Conservation (phyloP, 2,329 filamentous ascomycete genomes). For the Blastomyces silverae region DNA sequence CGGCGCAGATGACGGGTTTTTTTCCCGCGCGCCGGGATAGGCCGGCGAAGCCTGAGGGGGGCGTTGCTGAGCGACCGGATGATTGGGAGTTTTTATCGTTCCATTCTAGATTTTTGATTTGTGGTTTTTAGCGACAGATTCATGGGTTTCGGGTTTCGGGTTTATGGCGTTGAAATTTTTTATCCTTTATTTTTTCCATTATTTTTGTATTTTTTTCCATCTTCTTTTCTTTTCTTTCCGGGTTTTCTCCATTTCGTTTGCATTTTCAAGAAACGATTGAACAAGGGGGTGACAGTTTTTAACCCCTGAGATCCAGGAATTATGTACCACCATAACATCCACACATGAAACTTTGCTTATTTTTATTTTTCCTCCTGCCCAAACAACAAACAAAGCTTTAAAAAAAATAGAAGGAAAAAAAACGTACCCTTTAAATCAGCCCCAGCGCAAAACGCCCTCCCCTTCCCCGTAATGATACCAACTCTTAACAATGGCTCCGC, state of each 20-base stretch:
- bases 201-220: not conserved
- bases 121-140: not conserved
- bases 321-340: no score
- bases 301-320: no score
- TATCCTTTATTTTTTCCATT: not conserved
- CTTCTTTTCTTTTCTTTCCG: no score
- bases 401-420: no score
- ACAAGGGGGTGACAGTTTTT: no score
- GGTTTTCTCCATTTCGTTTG: no score
- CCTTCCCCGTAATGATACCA: constrained; percentile 38
- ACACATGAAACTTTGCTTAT: no score
- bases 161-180: not conserved
- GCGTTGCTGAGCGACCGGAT: constrained; percentile 20
- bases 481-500: constrained; percentile 38
- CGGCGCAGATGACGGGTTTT: constrained; percentile 68
- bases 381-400: no score
- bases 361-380: not conserved
- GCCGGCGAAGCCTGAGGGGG: constrained; percentile 38
- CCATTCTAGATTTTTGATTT: constrained; percentile 28
- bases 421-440: constrained; percentile 40
- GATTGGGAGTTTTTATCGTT: constrained; percentile 23
- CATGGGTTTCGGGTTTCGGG: not conserved
- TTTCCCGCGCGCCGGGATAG: constrained; percentile 42
- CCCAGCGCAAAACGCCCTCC: constrained; percentile 42
- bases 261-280: no score